Evolutionary conservation across 768 basidiomycete genomes (phyloP), one percentile per base, ranked within the genome.

Genomic region (Kwoniella europaea): DNA sequence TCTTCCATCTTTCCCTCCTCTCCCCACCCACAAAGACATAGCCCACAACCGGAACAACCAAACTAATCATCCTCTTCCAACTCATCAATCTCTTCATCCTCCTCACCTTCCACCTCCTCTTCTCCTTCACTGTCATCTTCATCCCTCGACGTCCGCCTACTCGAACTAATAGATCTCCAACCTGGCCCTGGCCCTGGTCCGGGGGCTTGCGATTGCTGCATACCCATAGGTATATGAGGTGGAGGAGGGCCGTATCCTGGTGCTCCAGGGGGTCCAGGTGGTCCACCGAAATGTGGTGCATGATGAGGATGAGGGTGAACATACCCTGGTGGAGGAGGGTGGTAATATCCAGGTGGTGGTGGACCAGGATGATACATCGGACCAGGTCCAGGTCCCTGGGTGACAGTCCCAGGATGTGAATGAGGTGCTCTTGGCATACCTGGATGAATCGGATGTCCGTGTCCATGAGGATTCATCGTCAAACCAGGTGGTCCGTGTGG

Each of bases 31-130:
- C 35, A 35, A 35, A 35, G 35, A 6, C 6, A 35, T 35, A 1
- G 6, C 35, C 35, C 6, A 35, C 35, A 35, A 35, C 35, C 35
- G 35, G 35, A 35, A 35, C 35, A 6, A 13, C 5, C 35, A 20
- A 41, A 65, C 58, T 56, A 73, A 41, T 71, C 72, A 20, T 74
- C 72, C 56, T 69, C 72, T 7, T 71, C 72, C 13, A 69, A 24
- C 55, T 74, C 72, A 53, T 70, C 65, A n/a, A 65, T 68, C 56
- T 74, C 72, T 24, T 74, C 72, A 16, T 69, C 68, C 50, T 74
- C 72, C 57, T 73, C 72, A 5, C 7, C 7, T 15, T 60, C 64
- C 43, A 63, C 72, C 46, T 58, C 68, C 29, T 63, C 71, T 18
- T 66, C 72, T 46, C 57, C 71, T 2, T 62, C 64, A 27, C 65